These are phyloP conservation scores for Graphiopsis chlorocephala DNA, from an alignment of 2,329 filamentous ascomycete species.

Conservation along the genomic window DNA sequence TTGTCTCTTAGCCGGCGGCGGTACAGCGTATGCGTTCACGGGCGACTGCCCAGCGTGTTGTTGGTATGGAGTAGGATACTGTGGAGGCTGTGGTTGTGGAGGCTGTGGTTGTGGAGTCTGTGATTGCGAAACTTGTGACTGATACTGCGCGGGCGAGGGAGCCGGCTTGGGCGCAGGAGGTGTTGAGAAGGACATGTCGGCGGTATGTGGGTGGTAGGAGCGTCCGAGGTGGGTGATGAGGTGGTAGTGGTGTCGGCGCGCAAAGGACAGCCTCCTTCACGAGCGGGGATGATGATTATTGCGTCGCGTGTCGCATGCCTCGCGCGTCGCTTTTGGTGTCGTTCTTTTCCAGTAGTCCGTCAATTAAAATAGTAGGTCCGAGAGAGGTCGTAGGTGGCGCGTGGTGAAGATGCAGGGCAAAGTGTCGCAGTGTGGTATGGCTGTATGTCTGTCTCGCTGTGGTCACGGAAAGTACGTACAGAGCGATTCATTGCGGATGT, in stretches of 20 bases:
- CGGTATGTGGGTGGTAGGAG: neutral
- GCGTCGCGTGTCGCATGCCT: slow-evolving; percentile 15
- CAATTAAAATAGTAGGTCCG: neutral
- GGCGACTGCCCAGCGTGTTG: slow-evolving; percentile 44
- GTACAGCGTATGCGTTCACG: slow-evolving; percentile 46
- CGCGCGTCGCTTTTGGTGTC: neutral
- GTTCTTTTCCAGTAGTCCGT: neutral
- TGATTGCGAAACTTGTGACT: slow-evolving; percentile 22
- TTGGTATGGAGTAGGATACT: slow-evolving; percentile 16
- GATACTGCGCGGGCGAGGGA: slow-evolving; percentile 22
- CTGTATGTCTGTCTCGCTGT: neutral
- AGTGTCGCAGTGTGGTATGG: neutral
- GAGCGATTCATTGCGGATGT: neutral
- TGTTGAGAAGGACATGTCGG: slow-evolving; percentile 21
- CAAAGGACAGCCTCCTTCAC: slow-evolving; percentile 8
- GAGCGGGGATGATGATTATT: neutral
- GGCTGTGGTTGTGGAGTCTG: neutral
- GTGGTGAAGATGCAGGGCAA: neutral
- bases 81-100: neutral
- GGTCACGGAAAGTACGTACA: neutral
- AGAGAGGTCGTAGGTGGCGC: neutral
- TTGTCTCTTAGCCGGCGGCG: slow-evolving; percentile 71
- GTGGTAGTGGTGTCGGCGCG: neutral
- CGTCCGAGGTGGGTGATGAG: neutral
- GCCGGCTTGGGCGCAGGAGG: slow-evolving; percentile 23